Conservation (phyloP, 371 early-diverging fungal species). For the Parasitella parasitica region DNA sequence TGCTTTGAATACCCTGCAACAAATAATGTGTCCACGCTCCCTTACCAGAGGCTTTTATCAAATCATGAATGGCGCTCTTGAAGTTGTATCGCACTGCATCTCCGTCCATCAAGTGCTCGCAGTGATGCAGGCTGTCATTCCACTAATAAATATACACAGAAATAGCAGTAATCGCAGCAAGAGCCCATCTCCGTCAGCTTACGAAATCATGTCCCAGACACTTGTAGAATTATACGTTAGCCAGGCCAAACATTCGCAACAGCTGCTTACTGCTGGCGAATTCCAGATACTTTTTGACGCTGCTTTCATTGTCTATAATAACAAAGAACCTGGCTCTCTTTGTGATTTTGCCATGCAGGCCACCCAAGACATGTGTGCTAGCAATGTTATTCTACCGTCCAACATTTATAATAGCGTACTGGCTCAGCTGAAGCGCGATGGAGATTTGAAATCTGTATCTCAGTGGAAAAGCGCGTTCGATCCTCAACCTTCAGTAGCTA, state of each 20-base stretch:
- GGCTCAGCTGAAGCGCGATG: constrained; percentile 6
- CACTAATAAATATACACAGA: not conserved
- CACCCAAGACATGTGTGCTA: constrained; percentile 9
- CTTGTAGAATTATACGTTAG: constrained; percentile 6
- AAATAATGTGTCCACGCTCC: constrained; percentile 28
- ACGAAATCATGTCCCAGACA: constrained; percentile 3
- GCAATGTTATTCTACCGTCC: not conserved
- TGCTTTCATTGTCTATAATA: constrained; percentile 9
- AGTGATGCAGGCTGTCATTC: not conserved
- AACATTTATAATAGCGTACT: not conserved
- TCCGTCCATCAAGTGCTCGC: constrained; percentile 3
- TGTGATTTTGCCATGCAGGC: constrained; percentile 8
- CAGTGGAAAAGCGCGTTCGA: constrained; percentile 15
- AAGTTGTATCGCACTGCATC: not conserved
- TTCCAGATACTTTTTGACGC: constrained; percentile 18
- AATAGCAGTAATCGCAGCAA: not conserved
- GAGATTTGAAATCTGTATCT: constrained; percentile 5
- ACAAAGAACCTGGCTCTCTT: not conserved
- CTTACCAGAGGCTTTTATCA: constrained; percentile 23
- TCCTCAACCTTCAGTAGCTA: not conserved
- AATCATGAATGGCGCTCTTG: constrained; percentile 16
- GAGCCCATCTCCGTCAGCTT: not conserved
- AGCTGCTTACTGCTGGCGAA: constrained; percentile 9
- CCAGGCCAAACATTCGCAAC: not conserved
- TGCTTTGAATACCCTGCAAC: constrained; percentile 26